Evolutionary conservation across 139 green algal species (phyloP), one percentile per base, ranked within the genome.

Genomic region (Chlorella vulgaris): DNA sequence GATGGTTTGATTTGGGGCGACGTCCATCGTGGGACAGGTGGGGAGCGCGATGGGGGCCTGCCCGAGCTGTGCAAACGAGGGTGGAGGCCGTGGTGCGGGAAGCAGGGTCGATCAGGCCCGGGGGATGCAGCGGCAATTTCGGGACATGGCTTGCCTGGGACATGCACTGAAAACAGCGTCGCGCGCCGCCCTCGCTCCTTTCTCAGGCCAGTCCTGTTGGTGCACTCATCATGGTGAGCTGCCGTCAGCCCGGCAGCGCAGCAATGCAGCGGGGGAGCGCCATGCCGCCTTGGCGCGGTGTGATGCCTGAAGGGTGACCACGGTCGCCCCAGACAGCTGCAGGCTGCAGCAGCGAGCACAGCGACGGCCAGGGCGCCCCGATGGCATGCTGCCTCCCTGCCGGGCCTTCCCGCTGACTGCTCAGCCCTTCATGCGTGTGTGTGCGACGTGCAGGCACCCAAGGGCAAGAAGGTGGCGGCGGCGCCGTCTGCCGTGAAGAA

Each of bases 1-100:
- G n/a, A 99, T 88, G 0, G 96, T 99, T 74, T 98, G 94, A 58
- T 92, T 96, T 0, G 96, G 96, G 5, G 90, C 84, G 2, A 93
- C 86, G 76, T 96, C 91, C 83, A 84, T 87, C 6, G 40, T 26
- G 53, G 33, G 38, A 18, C 53, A 10, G 53, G 5, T 38, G 35
- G 15, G 21, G 4, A 31, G 21, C 15, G 55, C 55, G 55, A 65
- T 65, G 55, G 31, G 3, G 35, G 42, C 28, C 43, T 76, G 8
- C 47, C 13, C 10, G 10, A 15, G 10, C 13, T 15, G 13, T 55
- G 47, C 10, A 55, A 15, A 55, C 15, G 15, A 55, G n/a, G n/a
- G n/a, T n/a, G n/a, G n/a, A n/a, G n/a, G n/a, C n/a, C n/a, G n/a
- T n/a, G n/a, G n/a, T n/a, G n/a, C n/a, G n/a, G n/a, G n/a, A n/a